These are phyloP conservation scores for Alternaria arborescens DNA, from an alignment of 2,329 filamentous ascomycete species.

Conservation along the genomic window DNA sequence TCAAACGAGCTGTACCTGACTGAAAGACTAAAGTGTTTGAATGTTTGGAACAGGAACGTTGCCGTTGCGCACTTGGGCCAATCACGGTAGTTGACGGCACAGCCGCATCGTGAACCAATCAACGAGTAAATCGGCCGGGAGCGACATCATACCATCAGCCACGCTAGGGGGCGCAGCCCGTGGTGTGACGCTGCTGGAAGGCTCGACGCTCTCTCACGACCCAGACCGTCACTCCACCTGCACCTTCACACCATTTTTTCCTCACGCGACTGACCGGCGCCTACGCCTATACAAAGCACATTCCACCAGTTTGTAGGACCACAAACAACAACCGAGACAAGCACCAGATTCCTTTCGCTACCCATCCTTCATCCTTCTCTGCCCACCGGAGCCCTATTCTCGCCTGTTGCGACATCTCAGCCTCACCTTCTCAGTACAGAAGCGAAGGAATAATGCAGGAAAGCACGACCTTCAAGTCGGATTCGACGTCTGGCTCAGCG, in stretches of 20 bases:
- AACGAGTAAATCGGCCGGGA: slow-evolving; percentile 11
- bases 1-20: too few relatives aligned
- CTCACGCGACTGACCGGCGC: slow-evolving; percentile 39
- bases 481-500: slow-evolving; percentile 51
- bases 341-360: slow-evolving; percentile 20
- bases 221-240: slow-evolving; percentile 38
- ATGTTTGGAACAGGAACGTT: too few relatives aligned
- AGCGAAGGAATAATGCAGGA: slow-evolving; percentile 21
- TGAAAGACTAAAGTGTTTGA: too few relatives aligned
- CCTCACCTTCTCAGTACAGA: slow-evolving; percentile 26
- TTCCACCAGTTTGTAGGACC: slow-evolving; percentile 25
- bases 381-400: slow-evolving; percentile 24
- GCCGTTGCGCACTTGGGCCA: slow-evolving; percentile 5
- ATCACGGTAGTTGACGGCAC: slow-evolving; percentile 14
- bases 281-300: slow-evolving; percentile 44
- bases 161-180: slow-evolving; percentile 22
- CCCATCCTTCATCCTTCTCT: slow-evolving; percentile 14
- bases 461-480: slow-evolving; percentile 55
- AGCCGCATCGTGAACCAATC: slow-evolving; percentile 23
- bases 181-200: slow-evolving; percentile 26
- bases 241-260: slow-evolving; percentile 18
- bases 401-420: slow-evolving; percentile 34
- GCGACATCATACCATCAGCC: slow-evolving; percentile 16
- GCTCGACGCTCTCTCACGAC: slow-evolving; percentile 22
- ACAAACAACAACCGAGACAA: slow-evolving; percentile 20